phyloP scores from a whole-genome alignment of 2,329 filamentous ascomycete genomes.

The Mycosphaerella sp. region DNA sequence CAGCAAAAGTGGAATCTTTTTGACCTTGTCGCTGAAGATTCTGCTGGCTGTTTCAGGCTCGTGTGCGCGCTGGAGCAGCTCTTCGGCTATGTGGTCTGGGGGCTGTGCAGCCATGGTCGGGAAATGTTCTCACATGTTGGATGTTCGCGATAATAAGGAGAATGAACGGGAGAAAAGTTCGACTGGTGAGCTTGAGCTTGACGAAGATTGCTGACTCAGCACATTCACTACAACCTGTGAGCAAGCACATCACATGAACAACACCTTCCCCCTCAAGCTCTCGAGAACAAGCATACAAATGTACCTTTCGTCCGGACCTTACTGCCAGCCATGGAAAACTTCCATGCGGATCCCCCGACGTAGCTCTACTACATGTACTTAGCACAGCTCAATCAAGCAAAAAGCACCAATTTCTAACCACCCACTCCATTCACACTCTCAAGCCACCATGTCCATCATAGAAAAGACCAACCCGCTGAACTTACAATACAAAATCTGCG shows the following conservation, averaged over 20 bases:
- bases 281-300: not conserved
- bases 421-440: not conserved
- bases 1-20: constrained; percentile 73
- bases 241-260: not conserved
- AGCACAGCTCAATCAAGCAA: not conserved
- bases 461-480: constrained; percentile 17
- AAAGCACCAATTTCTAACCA: not conserved
- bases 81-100: constrained; percentile 38
- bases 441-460: constrained; percentile 22
- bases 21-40: constrained; percentile 76
- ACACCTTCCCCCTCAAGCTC: not conserved
- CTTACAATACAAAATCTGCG: constrained; percentile 21
- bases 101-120: constrained; percentile 26
- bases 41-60: constrained; percentile 62
- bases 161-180: no score
- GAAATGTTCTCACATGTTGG: constrained; percentile 6
- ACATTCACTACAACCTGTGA: no score
- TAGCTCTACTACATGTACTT: not conserved
- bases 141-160: not conserved
- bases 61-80: constrained; percentile 71
- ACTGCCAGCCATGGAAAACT: not conserved
- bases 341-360: not conserved
- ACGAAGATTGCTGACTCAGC: no score
- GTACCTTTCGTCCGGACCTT: not conserved
- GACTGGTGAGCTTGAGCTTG: no score